Percentiles rank a stretch among this genome's conserved stretches.
phyloP scores from a whole-genome alignment of 495 filamentous ascomycete species.

The Darksidea phi region DNA sequence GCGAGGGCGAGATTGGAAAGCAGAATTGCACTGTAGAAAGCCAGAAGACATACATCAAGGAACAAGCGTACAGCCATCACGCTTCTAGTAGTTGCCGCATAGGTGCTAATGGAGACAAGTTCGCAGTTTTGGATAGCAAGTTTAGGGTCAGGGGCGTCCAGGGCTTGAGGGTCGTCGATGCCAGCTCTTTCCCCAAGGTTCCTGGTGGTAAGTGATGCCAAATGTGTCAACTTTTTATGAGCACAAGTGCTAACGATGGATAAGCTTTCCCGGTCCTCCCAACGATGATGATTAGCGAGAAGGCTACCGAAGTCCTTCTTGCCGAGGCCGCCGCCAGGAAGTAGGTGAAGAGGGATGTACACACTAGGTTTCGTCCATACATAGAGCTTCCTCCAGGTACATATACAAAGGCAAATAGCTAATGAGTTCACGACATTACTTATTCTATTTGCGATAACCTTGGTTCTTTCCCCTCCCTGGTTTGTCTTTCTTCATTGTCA shows the following conservation, averaged over 20 bases:
- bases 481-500: no score
- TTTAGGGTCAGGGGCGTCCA: constrained; percentile 30
- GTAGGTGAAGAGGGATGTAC: no score
- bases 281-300: constrained; percentile 1
- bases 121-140: constrained; percentile 33
- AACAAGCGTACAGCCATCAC: constrained; percentile 32
- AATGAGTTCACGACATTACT: no score
- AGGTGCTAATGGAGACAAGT: constrained; percentile 23
- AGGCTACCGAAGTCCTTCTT: constrained; percentile 5
- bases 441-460: no score
- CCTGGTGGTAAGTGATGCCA: constrained; percentile 26
- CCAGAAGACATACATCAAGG: constrained; percentile 33
- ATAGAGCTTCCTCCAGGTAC: no score
- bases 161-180: constrained; percentile 37
- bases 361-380: no score
- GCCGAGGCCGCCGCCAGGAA: no score
- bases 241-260: background rate
- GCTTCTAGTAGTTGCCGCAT: constrained; percentile 21
- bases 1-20: constrained; percentile 22
- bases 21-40: constrained; percentile 27
- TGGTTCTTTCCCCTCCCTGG: no score
- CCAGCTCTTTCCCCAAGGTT: constrained; percentile 30
- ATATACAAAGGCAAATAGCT: no score
- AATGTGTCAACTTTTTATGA: constrained; percentile 7
- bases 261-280: background rate